Base-by-base conservation (phyloP, 768 basidiomycete genomes). In the Symmetrospora coprosmae region DNA sequence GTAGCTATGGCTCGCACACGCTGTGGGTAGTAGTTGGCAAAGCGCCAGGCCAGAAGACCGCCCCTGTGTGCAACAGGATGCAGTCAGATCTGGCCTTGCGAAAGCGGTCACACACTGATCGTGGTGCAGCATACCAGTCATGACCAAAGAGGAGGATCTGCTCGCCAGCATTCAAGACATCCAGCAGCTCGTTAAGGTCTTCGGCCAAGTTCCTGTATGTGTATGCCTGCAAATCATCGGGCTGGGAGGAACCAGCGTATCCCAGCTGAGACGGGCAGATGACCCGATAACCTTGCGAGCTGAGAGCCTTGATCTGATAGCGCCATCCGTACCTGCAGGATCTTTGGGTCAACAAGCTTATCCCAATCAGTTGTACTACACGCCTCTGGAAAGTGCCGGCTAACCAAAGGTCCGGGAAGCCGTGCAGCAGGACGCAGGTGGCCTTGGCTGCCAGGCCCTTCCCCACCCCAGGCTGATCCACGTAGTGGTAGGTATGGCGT, bases 331-430 rank as follows among this genome's bases (percentile, higher is more conserved):
- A 58, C 55, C 55, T 58, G 17, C 7, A 53, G 6, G n/a, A 19
- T 4, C 14, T n/a, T n/a, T n/a, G n/a, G n/a, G n/a, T n/a, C n/a
- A n/a, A 35, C 4, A 41, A 41, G 17, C 40, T 40, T 28, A 17
- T 53, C 37, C 19, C 19, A n/a, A 11, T 31, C 23, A 19, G 11
- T 21, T 23, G 33, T 2, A 16, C 14, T 23, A n/a, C n/a, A n/a
- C n/a, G n/a, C n/a, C 7, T 17, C 11, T 31, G 11, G 45, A 41
- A 23, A 2, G 3, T 25, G 3, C 37, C 13, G 16, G 37, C 55
- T 43, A n/a, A 41, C 55, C 55, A 58, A 16, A 58, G 40, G 33
- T 58, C 55, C 31, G 55, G 55, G 37, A 58, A 58, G 41, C 55
- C 55, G 35, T 58, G 55, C 19, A 58, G 43, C 27, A 58, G 34